These are phyloP conservation scores for Penicillium simplicissimum DNA, from an alignment of 495 filamentous ascomycete genomes.

Conservation along the genomic window DNA sequence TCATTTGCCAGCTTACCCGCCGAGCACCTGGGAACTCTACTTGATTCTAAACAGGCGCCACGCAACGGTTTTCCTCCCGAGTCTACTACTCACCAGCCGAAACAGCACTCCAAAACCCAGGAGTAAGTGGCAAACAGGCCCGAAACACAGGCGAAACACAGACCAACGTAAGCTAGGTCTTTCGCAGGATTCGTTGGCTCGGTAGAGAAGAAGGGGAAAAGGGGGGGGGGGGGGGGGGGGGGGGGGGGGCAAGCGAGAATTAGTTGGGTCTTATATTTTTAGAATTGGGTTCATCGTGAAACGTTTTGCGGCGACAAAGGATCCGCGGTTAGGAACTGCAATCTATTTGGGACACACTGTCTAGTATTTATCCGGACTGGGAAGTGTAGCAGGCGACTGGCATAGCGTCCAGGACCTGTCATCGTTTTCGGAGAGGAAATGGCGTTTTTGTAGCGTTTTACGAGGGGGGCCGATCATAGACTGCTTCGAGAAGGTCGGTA, in stretches of 20 bases:
- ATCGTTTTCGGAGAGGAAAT: neutral
- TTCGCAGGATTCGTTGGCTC: neutral
- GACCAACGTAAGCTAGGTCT: slow-evolving; percentile 12
- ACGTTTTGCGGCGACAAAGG: slow-evolving; percentile 11
- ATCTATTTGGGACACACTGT: slow-evolving; percentile 11
- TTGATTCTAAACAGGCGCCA: slow-evolving; percentile 5
- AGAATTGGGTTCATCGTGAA: slow-evolving; percentile 15
- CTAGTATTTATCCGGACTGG: slow-evolving; percentile 2
- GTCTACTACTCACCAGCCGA: neutral
- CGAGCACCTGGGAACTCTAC: neutral
- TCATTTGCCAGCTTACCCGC: neutral
- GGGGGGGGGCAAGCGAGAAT: neutral
- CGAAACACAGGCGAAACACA: slow-evolving; percentile 18
- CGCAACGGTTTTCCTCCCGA: neutral
- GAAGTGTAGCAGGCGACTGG: neutral
- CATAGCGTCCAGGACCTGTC: neutral
- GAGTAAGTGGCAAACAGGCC: slow-evolving; percentile 13
- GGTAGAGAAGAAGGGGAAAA: neutral
- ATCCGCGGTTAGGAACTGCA: slow-evolving; percentile 10
- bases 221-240: no score
- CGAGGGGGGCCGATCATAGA: neutral
- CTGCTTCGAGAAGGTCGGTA: slow-evolving; percentile 1
- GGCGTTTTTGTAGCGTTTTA: neutral
- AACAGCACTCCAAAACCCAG: neutral
- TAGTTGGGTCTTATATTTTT: slow-evolving; percentile 6